Percentiles rank a stretch among this genome's conserved stretches.
These are phyloP conservation scores for Cerrena zonata DNA, from an alignment of 1,284 basidiomycete genomes.

Conservation along the genomic window DNA sequence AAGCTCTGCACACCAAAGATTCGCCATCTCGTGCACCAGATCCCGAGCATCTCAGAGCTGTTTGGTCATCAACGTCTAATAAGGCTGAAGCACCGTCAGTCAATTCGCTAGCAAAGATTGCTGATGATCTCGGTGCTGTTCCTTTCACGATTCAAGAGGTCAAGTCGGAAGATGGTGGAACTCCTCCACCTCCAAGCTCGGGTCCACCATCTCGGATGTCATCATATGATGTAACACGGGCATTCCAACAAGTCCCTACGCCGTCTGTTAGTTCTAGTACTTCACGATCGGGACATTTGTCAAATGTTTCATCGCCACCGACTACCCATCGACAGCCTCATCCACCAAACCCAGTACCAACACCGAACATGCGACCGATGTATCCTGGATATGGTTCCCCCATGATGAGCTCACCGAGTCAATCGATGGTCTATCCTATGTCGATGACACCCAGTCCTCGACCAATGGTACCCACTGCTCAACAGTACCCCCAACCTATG, in stretches of 20 bases:
- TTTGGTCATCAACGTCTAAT: constrained; percentile 75
- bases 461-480: constrained; percentile 53
- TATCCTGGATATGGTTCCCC: constrained; percentile 59
- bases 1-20: constrained; percentile 56
- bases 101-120: constrained; percentile 76
- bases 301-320: constrained; percentile 38
- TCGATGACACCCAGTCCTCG: constrained; percentile 56
- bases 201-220: constrained; percentile 67
- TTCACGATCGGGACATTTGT: constrained; percentile 42
- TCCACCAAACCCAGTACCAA: constrained; percentile 35
- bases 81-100: constrained; percentile 55
- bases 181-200: constrained; percentile 58
- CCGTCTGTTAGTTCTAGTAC: constrained; percentile 36
- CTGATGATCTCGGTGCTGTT: constrained; percentile 68
- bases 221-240: constrained; percentile 70
- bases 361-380: constrained; percentile 39
- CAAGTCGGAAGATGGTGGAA: constrained; percentile 75
- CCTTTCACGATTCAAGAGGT: constrained; percentile 75
- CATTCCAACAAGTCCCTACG: constrained; percentile 73
- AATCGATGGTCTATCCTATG: constrained; percentile 56
- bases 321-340: constrained; percentile 29
- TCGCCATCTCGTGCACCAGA: constrained; percentile 61
- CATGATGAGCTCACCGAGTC: constrained; percentile 61
- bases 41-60: constrained; percentile 72
- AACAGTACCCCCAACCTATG: constrained; percentile 51